phyloP scores from a whole-genome alignment of 2,329 filamentous ascomycete species.

The Mariannaea elegans region DNA sequence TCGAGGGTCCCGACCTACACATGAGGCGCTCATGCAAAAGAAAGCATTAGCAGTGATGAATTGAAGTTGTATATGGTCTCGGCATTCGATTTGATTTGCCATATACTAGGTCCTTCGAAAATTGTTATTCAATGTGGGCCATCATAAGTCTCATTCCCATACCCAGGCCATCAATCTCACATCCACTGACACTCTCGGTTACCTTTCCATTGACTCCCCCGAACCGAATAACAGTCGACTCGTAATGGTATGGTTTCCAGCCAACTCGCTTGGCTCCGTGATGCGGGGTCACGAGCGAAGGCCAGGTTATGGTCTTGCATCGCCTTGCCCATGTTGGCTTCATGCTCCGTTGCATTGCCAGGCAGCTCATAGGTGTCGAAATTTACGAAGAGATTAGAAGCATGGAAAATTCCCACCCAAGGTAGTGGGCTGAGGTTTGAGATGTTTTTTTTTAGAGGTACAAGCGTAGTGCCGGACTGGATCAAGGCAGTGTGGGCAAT shows the following conservation, averaged over 20 bases:
- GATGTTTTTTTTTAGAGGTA: slow-evolving; percentile 45
- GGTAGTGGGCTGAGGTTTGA: slow-evolving; percentile 48
- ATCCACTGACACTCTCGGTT: slow-evolving; percentile 1
- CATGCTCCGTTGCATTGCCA: slow-evolving; percentile 35
- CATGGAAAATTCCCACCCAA: slow-evolving; percentile 55
- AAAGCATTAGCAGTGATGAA: too few species aligned
- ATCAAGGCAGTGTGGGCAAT: slow-evolving; percentile 53
- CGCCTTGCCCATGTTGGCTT: slow-evolving; percentile 34
- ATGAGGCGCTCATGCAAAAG: too few species aligned
- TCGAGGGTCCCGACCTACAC: background rate
- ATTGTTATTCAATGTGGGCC: background rate
- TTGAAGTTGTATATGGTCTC: too few species aligned
- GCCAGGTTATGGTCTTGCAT: slow-evolving; percentile 41
- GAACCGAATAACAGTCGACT: slow-evolving; percentile 7
- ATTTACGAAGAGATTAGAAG: slow-evolving; percentile 47
- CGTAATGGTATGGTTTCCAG: slow-evolving; percentile 25
- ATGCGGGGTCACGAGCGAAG: slow-evolving; percentile 39
- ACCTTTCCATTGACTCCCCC: slow-evolving; percentile 3
- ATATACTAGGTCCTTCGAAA: background rate
- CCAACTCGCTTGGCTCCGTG: slow-evolving; percentile 33
- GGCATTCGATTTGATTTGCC: too few species aligned
- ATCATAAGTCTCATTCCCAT: slow-evolving; percentile 4
- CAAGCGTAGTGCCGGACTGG: slow-evolving; percentile 51
- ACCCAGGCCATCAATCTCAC: slow-evolving; percentile 3
- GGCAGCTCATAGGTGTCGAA: slow-evolving; percentile 48